Base-by-base conservation (phyloP, 2,329 filamentous ascomycete species). In the Diaporthe amygdali region DNA sequence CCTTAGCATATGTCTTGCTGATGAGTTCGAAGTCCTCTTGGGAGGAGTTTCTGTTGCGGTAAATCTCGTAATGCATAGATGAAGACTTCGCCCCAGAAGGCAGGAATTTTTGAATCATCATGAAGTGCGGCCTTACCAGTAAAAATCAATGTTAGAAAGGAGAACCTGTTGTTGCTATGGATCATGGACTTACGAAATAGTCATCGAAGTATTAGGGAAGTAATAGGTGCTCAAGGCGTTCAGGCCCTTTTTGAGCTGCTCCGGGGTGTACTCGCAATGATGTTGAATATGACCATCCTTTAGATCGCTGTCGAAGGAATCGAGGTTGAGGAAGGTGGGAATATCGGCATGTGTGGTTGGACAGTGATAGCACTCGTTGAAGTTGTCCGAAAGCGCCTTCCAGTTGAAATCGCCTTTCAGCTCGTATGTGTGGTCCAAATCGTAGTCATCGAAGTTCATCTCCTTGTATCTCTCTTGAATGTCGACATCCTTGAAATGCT, bases 321-420 rank as follows among this genome's bases (percentile, higher is more conserved):
- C 49, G 37, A 52, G 46, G 32, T 67, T 67, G 9, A 67, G 49
- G n/a, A 67, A 67, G 6, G 64, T 51, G 22, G 64, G 46, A 4
- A 86, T 80, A 70, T 84, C 81, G 1, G 85, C 85, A 71, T 87
- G 85, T 2, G 84, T 83, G 2, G 83, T 86, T 49, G 82, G 80
- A 75, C 85, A 87, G 76, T 87, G 86, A 75, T 87, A 87, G 78
- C 75, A 76, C 55, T 75, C 84, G 74, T 87, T 86, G 79, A 84
- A 87, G 76, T 86, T 86, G 72, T 87, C 85, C 30, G 80, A 77
- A 9, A 84, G 75, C 5, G 75, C 74, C 74, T 84, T 84, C 82
- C 82, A 84, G 73, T 83, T 83, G 71, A 81, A 80, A 0, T 78
- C 75, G 4, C 80, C 77, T 25, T 78, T 75, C 67, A 80, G 74